Evolutionary conservation across 345 rosid genomes (phyloP).

Genomic region (Linum lewisii): DNA sequence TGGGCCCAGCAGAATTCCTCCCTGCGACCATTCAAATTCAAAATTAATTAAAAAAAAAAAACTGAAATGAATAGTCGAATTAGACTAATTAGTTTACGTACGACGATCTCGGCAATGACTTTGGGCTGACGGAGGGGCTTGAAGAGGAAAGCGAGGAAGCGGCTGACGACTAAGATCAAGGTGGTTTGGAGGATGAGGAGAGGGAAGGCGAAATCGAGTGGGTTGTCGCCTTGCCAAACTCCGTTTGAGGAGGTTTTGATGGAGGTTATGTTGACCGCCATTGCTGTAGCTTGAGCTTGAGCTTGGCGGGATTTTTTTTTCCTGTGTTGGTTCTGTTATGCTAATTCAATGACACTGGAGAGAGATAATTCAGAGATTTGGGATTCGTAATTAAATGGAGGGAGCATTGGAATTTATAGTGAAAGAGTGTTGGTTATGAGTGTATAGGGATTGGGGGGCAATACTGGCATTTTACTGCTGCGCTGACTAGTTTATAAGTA

Average conservation of each 20-base stretch:
- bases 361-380: too few species aligned
- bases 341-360: too few species aligned
- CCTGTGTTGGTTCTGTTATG: too few species aligned
- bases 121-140: slow-evolving; percentile 91
- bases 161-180: slow-evolving; percentile 49
- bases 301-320: too few species aligned
- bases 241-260: slow-evolving; percentile 74
- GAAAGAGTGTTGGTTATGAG: too few species aligned
- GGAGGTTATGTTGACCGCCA: slow-evolving; percentile 49
- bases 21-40: slow-evolving; percentile 25
- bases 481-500: too few species aligned
- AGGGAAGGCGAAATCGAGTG: slow-evolving; percentile 71
- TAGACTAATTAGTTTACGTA: slow-evolving; percentile 17
- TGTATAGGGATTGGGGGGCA: too few species aligned
- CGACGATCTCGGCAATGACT: slow-evolving; percentile 87
- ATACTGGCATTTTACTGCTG: too few species aligned
- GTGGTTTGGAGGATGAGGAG: slow-evolving; percentile 64
- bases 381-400: too few species aligned
- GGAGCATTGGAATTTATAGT: too few species aligned
- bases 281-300: too few species aligned
- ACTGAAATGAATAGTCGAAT: background rate
- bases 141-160: slow-evolving; percentile 59
- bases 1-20: slow-evolving; percentile 78
- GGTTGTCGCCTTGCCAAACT: slow-evolving; percentile 91
- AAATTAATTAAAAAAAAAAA: background rate